Evolutionary conservation across 164 flowering plant genomes (phyloP).

Genomic region (Tinospora cordifolia): DNA sequence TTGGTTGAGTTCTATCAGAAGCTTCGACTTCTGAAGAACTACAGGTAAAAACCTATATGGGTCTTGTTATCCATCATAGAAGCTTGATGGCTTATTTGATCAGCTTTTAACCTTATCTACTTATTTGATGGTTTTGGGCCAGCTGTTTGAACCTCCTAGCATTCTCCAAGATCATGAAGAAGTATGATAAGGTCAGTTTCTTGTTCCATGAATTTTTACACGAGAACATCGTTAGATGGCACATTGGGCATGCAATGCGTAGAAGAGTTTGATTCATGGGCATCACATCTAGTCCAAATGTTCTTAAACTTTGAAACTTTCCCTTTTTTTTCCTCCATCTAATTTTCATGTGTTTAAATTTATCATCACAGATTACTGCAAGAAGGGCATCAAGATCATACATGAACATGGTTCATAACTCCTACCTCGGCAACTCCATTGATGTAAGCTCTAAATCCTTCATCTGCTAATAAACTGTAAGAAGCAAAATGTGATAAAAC

Average conservation of each 20-base stretch:
- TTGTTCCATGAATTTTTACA: too few species aligned
- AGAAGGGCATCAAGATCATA: conserved; percentile 51
- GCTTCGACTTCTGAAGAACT: conserved; percentile 57
- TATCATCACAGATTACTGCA: conserved; percentile 35
- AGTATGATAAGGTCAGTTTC: conserved; percentile 58
- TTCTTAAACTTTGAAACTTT: too few species aligned
- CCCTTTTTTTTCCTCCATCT: neutral
- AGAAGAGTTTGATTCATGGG: too few species aligned
- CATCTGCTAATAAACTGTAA: too few species aligned
- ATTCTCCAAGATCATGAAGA: conserved; percentile 75
- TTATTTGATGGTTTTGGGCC: conserved; percentile 18
- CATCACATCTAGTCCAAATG: too few species aligned
- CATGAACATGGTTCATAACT: conserved; percentile 49
- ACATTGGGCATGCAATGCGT: too few species aligned
- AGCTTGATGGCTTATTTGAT: neutral
- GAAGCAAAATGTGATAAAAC: too few species aligned
- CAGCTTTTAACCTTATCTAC: neutral
- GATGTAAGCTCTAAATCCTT: conserved; percentile 27
- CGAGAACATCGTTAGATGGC: too few species aligned
- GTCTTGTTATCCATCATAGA: neutral
- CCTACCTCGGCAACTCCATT: conserved; percentile 42
- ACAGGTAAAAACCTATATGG: conserved; percentile 33
- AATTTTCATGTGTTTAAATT: neutral
- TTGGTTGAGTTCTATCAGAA: conserved; percentile 49
- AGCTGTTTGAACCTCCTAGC: conserved; percentile 66